Evolutionary conservation across 331 rosid species (phyloP), one percentile per base, ranked within the genome.

Genomic region (Pyrus hybrid): DNA sequence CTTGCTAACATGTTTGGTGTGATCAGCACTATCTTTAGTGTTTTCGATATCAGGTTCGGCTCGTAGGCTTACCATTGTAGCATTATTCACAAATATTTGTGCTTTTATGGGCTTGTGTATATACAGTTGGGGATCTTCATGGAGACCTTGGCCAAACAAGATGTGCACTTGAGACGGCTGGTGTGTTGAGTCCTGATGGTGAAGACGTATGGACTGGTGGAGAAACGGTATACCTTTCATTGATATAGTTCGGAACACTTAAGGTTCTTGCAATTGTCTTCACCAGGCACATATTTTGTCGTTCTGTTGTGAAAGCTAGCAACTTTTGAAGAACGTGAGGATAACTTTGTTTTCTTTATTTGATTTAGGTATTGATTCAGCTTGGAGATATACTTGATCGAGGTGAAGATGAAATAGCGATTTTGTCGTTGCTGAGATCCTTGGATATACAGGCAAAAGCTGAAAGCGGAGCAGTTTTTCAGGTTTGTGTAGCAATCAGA

Each of bases 341-440:
- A 45, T 80, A 49, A 57, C 20, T 70, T 29, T 23, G n/a, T 13
- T 70, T 41, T 65, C 51, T 30, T 33, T 63, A 17, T 47, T 13
- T 72, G 60, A 47, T 25, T 17, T 82, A 94, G 99, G 97, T 94
- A 49, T 77, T 94, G 84, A 67, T 94, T 85, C 99, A 94, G 82
- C 92, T 94, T 58, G 99, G 99, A 67, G 99, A 94, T 84, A 84
- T 92, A 81, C 91, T 94, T 64, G 99, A 94, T 68, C 90, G 97
- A 79, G 99, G 99, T 62, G 96, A 92, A 71, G 96, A 92, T 83
- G 99, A 94, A 80, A 90, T 94, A 63, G 97, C 97, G 13, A 94
- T 92, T 86, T 72, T 94, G 75, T 94, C 99, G 58, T 84, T 92
- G 87, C 86, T 94, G 33, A 80, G 90, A 72, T 94, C 97, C 41